Base-by-base conservation (phyloP, 495 filamentous ascomycete species). In the Cercophora sp. region DNA sequence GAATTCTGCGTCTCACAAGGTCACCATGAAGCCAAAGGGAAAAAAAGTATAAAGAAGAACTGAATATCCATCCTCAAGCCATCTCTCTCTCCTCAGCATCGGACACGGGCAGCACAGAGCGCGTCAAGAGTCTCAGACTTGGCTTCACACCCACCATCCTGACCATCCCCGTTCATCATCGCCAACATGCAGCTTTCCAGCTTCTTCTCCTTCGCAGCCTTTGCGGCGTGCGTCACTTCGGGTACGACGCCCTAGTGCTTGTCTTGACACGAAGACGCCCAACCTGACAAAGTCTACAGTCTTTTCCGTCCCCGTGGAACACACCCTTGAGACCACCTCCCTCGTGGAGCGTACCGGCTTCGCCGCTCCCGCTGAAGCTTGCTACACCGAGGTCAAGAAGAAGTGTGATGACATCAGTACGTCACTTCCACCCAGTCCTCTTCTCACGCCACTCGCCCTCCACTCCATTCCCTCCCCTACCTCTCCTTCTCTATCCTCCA, bases 331-430 rank as follows among this genome's bases (percentile, higher is more conserved):
- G 20, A 20, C 20, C 5, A 22, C 42, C 2, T 46, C 42, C 2
- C n/a, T 46, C 19, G 24, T 26, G 42, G 29, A 46, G 42, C 42
- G 42, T 18, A 31, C 42, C 23, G n/a, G n/a, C n/a, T 31, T 46
- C n/a, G 23, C 22, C 9, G 42, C 22, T 15, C 23, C 42, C 13
- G 42, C 42, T 46, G 23, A 46, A 24, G 29, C 11, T 6, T 46
- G 42, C 42, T 46, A 46, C 20, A 27, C 22, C 2, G 42, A 31
- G 2, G 42, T 46, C 20, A 26, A 46, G 42, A 31, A 46, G 42
- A 46, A 46, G 42, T 46, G 23, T 27, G 25, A 31, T 31, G 42
- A 46, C 29, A 46, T 46, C 42, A 46, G 42, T 46, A 46, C 5
- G 42, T 27, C 8, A 42, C 39, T 20, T 3, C 39, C 16, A n/a